These are phyloP conservation scores for Cyclospora cayetanensis DNA, from an alignment of 169 alveolate species.

Conservation along the genomic window DNA sequence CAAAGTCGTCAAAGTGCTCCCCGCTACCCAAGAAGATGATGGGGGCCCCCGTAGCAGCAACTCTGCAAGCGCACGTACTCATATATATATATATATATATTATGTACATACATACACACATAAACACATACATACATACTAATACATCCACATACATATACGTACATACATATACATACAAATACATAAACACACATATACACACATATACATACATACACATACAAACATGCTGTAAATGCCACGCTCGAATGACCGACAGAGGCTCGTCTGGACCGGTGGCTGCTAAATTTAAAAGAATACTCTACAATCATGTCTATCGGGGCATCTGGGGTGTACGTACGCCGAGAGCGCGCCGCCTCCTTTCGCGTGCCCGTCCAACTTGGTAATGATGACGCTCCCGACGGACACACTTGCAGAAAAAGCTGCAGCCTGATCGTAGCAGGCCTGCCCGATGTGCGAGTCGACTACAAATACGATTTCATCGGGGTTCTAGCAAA, in stretches of 20 bases:
- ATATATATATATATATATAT: background rate
- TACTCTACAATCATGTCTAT: background rate
- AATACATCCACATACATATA: too few species aligned
- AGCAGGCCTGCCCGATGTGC: conserved; percentile 99
- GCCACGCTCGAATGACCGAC: too few species aligned
- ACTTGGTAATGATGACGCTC: conserved; percentile 98
- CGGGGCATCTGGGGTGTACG: background rate
- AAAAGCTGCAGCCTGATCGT: conserved; percentile 99
- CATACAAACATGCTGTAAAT: too few species aligned
- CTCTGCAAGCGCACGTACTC: conserved; percentile 75
- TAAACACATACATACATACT: background rate
- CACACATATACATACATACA: background rate
- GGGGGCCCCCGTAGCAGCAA: conserved; percentile 96
- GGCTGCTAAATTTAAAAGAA: background rate
- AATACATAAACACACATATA: background rate
- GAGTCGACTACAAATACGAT: conserved; percentile 98
- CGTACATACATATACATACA: background rate
- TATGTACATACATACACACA: background rate
- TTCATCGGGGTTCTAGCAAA: conserved; percentile 92
- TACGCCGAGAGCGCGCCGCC: conserved; percentile 99
- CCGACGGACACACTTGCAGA: conserved; percentile 94
- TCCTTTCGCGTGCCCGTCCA: conserved; percentile 99
- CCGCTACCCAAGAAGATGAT: conserved; percentile 98
- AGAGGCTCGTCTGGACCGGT: too few species aligned
- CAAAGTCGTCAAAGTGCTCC: conserved; percentile 99